These are phyloP conservation scores for Pseudophaeomoniella oleicola DNA, from an alignment of 2,329 filamentous ascomycete genomes.

Conservation along the genomic window DNA sequence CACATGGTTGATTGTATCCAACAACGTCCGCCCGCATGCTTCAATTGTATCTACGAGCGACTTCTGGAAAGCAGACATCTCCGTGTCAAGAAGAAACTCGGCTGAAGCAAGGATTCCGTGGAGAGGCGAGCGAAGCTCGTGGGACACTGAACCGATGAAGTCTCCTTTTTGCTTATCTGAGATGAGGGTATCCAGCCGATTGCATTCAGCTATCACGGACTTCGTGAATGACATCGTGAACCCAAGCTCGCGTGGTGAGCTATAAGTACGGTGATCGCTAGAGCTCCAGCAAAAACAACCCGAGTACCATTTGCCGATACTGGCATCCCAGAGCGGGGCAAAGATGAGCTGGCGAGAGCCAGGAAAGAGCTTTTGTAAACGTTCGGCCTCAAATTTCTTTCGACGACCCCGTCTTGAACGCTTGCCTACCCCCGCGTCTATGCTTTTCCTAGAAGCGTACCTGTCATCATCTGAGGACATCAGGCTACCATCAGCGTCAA, in stretches of 20 bases:
- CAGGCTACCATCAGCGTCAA: constrained; percentile 30
- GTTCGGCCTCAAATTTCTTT: constrained; percentile 12
- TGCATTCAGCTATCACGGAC: constrained; percentile 25
- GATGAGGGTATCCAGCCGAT: constrained; percentile 24
- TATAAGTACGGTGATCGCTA: constrained; percentile 20
- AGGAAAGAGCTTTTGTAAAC: constrained; percentile 22
- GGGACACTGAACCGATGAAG: constrained; percentile 36
- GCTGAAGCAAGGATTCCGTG: constrained; percentile 35
- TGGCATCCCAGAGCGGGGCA: constrained; percentile 35
- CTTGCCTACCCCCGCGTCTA: not conserved
- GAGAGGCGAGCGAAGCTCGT: constrained; percentile 34
- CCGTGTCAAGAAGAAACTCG: constrained; percentile 33
- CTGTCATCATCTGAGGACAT: constrained; percentile 29
- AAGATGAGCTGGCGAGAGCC: constrained; percentile 30
- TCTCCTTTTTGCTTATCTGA: constrained; percentile 35
- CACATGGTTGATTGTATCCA: constrained; percentile 31
- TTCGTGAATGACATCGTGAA: constrained; percentile 25
- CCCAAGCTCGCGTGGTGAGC: constrained; percentile 22
- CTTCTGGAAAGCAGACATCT: constrained; percentile 22
- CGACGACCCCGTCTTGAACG: constrained; percentile 3
- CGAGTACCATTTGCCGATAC: constrained; percentile 7
- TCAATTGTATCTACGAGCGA: constrained; percentile 33
- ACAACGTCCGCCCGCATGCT: constrained; percentile 33
- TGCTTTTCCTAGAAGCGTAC: not conserved
- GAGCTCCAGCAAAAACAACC: not conserved